Conservation (phyloP, 2,329 filamentous ascomycete genomes). For the Ceratocystis eucalypticola region DNA sequence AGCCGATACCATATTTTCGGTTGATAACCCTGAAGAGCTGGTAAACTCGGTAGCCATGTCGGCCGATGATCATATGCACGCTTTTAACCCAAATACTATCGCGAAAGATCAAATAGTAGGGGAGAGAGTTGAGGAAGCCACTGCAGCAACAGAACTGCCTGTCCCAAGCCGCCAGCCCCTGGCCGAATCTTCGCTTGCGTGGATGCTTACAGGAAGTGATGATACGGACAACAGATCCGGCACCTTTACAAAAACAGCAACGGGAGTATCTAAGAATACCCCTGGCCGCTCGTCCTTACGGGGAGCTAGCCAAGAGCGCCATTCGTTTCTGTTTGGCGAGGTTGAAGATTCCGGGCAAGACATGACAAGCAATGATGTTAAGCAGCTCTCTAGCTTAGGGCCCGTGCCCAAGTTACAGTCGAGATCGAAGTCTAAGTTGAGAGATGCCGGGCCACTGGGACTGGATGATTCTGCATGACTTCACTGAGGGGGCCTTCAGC, state of each 20-base stretch:
- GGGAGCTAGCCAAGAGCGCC: constrained; percentile 36
- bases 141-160: constrained; percentile 21
- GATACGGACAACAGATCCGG: constrained; percentile 24
- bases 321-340: constrained; percentile 48
- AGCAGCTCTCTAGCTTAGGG: constrained; percentile 44
- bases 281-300: constrained; percentile 12
- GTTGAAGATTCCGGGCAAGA: constrained; percentile 29
- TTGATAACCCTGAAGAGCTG: background rate
- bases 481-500: too few species aligned
- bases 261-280: constrained; percentile 25
- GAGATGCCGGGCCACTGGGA: background rate
- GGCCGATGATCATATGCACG: background rate
- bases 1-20: background rate
- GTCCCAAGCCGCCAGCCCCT: constrained; percentile 51
- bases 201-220: constrained; percentile 54
- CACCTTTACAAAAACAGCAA: constrained; percentile 20
- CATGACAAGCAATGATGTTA: constrained; percentile 25
- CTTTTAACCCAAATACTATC: background rate
- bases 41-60: background rate
- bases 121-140: background rate
- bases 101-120: background rate
- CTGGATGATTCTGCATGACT: too few species aligned
- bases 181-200: constrained; percentile 63
- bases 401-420: constrained; percentile 27
- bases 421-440: constrained; percentile 31